Evolutionary conservation across 768 basidiomycete species (phyloP).

Genomic region (Boletus speciosus): DNA sequence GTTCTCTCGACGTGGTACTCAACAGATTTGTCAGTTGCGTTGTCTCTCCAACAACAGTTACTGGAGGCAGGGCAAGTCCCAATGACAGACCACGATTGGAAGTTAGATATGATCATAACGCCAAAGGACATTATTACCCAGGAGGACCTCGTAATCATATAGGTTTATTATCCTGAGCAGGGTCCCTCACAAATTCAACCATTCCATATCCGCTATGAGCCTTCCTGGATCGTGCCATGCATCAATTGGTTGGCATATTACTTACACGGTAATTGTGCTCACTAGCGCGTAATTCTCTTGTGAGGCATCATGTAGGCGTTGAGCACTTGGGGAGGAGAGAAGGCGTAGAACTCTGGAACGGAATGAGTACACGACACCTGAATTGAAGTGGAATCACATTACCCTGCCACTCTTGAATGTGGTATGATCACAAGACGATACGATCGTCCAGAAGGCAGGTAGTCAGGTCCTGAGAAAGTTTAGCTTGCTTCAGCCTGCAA

Average conservation of each 20-base stretch:
- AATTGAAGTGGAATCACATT: slow-evolving; percentile 23
- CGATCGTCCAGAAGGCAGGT: slow-evolving; percentile 44
- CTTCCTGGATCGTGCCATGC: slow-evolving; percentile 11
- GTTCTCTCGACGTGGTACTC: slow-evolving; percentile 8
- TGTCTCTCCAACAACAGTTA: slow-evolving; percentile 63
- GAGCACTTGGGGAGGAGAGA: slow-evolving; percentile 35
- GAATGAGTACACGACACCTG: slow-evolving; percentile 10
- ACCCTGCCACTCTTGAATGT: slow-evolving; percentile 40
- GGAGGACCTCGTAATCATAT: slow-evolving; percentile 17
- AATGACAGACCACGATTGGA: slow-evolving; percentile 55
- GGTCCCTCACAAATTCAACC: slow-evolving; percentile 7
- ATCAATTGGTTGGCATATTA: slow-evolving; percentile 6
- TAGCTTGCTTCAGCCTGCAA: slow-evolving; percentile 4
- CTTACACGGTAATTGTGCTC: slow-evolving; percentile 24
- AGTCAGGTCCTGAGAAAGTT: slow-evolving; percentile 27
- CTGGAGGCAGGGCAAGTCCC: slow-evolving; percentile 52
- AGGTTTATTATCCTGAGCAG: slow-evolving; percentile 12
- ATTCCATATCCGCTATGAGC: slow-evolving; percentile 26
- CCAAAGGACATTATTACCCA: slow-evolving; percentile 36
- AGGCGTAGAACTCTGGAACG: slow-evolving; percentile 38
- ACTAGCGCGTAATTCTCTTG: slow-evolving; percentile 27
- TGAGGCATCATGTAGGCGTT: slow-evolving; percentile 2
- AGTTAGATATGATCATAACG: slow-evolving; percentile 58
- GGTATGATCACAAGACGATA: slow-evolving; percentile 44
- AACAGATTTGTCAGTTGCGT: slow-evolving; percentile 46